A percentile compares a stretch with the other conserved stretches of the same genome.
phyloP scores from a whole-genome alignment of 345 rosid species.

The Arabidopsis suecica region DNA sequence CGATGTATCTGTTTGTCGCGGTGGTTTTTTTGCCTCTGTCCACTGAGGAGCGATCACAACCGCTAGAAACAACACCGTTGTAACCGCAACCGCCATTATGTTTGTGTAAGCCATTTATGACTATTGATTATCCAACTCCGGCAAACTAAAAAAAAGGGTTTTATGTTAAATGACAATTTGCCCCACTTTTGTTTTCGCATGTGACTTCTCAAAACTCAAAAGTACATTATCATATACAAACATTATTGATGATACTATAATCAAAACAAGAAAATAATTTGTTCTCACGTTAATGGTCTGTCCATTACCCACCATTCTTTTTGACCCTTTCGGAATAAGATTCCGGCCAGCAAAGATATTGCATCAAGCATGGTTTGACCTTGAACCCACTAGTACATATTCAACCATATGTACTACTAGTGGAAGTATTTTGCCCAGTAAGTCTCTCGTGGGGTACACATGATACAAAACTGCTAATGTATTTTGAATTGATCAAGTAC shows the following conservation, averaged over 20 bases:
- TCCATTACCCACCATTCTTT: not conserved
- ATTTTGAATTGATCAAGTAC: not conserved
- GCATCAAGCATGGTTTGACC: not conserved
- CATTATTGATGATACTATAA: not conserved
- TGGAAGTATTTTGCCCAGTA: not conserved
- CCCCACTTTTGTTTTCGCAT: not conserved
- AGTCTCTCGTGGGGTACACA: not conserved
- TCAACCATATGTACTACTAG: not conserved
- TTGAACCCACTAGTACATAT: not conserved
- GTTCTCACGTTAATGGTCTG: not conserved
- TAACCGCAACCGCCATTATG: conserved; percentile 16
- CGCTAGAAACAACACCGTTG: conserved; percentile 14
- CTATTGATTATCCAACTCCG: no score
- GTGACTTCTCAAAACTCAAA: conserved; percentile 14
- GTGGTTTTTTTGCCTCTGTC: conserved; percentile 15
- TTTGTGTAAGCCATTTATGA: conserved; percentile 15
- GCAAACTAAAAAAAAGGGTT: no score
- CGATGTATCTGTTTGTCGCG: not conserved
- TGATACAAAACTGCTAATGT: not conserved
- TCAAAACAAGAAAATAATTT: no score
- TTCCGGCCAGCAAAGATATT: not conserved
- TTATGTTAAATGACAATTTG: not conserved
- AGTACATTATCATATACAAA: not conserved
- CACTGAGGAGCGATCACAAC: not conserved
- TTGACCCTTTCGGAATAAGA: not conserved